Conservation (phyloP, 2,329 filamentous ascomycete species). For the Sphaerulina vaccinii region DNA sequence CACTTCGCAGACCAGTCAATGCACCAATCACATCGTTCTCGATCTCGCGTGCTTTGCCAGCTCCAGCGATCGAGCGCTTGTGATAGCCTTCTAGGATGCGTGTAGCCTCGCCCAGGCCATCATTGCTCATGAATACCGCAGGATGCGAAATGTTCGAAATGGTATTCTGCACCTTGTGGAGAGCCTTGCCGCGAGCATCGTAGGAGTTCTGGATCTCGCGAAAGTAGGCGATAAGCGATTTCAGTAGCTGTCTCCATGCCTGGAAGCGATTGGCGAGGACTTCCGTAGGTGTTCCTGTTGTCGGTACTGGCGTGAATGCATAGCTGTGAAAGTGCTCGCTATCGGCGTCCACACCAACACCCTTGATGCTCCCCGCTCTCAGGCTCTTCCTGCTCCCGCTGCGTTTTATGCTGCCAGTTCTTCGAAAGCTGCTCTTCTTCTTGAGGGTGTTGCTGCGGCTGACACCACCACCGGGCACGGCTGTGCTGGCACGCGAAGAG, state of each 20-base stretch:
- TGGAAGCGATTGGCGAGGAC: slow-evolving; percentile 84
- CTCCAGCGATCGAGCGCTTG: slow-evolving; percentile 73
- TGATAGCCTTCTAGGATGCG: slow-evolving; percentile 80
- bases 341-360: slow-evolving; percentile 58
- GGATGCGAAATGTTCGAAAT: slow-evolving; percentile 78
- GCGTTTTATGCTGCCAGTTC: slow-evolving; percentile 71
- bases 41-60: slow-evolving; percentile 85
- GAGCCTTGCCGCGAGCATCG: slow-evolving; percentile 77
- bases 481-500: slow-evolving; percentile 52
- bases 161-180: slow-evolving; percentile 78
- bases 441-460: slow-evolving; percentile 74
- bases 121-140: slow-evolving; percentile 71
- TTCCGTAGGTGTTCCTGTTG: slow-evolving; percentile 82
- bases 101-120: slow-evolving; percentile 84
- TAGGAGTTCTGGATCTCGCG: slow-evolving; percentile 88
- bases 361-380: slow-evolving; percentile 82
- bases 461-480: slow-evolving; percentile 46
- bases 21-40: slow-evolving; percentile 89
- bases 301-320: slow-evolving; percentile 88
- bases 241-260: slow-evolving; percentile 92
- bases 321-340: slow-evolving; percentile 75
- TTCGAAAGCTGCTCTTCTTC: slow-evolving; percentile 79
- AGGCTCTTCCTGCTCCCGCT: slow-evolving; percentile 78
- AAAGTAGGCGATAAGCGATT: slow-evolving; percentile 91
- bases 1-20: slow-evolving; percentile 78